Conservation (phyloP, 2,329 filamentous ascomycete species). For the Alternaria sp. region DNA sequence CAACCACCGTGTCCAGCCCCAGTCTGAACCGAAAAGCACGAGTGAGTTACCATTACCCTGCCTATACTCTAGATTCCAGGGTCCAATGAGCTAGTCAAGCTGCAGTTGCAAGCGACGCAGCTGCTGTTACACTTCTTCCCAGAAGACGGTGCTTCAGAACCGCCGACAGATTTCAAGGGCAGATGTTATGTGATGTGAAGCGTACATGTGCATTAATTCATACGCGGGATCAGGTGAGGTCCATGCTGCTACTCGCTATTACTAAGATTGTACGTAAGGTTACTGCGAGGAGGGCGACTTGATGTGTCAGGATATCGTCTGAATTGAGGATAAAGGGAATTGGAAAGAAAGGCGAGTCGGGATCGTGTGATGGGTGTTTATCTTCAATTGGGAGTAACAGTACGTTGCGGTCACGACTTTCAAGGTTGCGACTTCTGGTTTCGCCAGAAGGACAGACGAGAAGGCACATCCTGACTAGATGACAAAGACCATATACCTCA, state of each 20-base stretch:
- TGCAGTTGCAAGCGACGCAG: neutral
- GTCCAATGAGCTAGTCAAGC: neutral
- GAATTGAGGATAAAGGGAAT: neutral
- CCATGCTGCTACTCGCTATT: neutral
- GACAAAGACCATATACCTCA: neutral
- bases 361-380: neutral
- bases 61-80: neutral
- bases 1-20: neutral
- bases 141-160: neutral
- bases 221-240: neutral
- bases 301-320: neutral
- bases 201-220: neutral
- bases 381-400: neutral
- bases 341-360: neutral
- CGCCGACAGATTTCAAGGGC: neutral
- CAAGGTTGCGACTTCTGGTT: too few relatives aligned
- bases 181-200: neutral
- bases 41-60: neutral
- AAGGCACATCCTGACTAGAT: neutral
- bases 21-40: too few relatives aligned
- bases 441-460: neutral
- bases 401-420: neutral
- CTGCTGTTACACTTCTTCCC: neutral
- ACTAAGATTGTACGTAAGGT: neutral
- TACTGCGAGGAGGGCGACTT: neutral